Base-by-base conservation (phyloP, 257 asterid species). In the Petunia axillaris region DNA sequence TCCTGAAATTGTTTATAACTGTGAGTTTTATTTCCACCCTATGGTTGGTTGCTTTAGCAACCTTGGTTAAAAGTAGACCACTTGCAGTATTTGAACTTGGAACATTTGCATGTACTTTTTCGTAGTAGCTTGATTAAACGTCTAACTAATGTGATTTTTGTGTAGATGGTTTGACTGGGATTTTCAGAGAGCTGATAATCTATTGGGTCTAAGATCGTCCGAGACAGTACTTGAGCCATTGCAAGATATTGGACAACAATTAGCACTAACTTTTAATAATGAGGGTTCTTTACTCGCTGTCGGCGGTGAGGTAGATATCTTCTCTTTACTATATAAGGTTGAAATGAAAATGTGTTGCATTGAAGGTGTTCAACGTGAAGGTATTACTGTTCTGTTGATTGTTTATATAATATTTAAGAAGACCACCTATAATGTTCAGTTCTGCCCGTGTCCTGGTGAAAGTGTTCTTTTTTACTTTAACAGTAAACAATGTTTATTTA, bases 91-190 rank as follows among this genome's bases (percentile, higher is more conserved):
- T 50, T 73, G 13, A 11, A 40, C 43, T 46, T 73, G 46, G 44
- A 71, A 3, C 10, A 25, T 35, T 6, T 73, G 60, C 44, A 8
- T 36, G 46, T 2, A 11, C 62, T 48, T 35, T 71, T 48, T 8
- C 43, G 11, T n/a, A 71, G 77, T 36, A 71, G 44, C 58, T 53
- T 71, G 44, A 58, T 80, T 80, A 81, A 60, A 67, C 66, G 8
- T 50, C 77, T 73, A 5, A 73, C 25, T 13, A 50, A 11, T 35
- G 44, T 35, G 62, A 25, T 40, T 75, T 57, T 14, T 71, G 16
- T 84, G 86, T 87, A 95, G 99, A 80, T 94, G 87, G 95, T 94
- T 87, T 84, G 94, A 93, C 77, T 95, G 96, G 97, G 89, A 87
- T 78, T 10, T 73, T 84, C 85, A 40, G 52, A 62, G 40, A 64